A percentile compares a stretch with the other conserved stretches of the same genome.
phyloP scores from a whole-genome alignment of 495 filamentous ascomycete species.

The Darksidea phi region DNA sequence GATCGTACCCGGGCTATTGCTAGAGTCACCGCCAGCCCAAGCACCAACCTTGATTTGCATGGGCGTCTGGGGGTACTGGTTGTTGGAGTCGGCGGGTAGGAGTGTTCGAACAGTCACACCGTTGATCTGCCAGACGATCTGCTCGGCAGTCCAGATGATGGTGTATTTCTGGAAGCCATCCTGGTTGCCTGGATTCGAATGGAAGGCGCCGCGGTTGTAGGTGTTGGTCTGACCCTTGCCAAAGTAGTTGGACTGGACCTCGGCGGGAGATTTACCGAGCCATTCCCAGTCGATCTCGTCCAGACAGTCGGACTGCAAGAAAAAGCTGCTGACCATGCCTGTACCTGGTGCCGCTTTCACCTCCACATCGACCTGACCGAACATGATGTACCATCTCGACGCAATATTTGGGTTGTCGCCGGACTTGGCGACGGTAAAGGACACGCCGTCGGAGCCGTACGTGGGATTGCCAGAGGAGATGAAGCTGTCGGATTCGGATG shows the following conservation, averaged over 20 bases:
- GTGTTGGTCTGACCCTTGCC: constrained; percentile 76
- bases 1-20: constrained; percentile 73
- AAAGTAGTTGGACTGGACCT: constrained; percentile 91
- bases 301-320: constrained; percentile 83
- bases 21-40: constrained; percentile 81
- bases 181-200: constrained; percentile 59
- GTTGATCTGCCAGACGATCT: constrained; percentile 81
- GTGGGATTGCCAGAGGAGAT: constrained; percentile 62
- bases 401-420: constrained; percentile 83
- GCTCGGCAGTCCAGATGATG: constrained; percentile 78
- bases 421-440: constrained; percentile 77
- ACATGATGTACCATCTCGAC: constrained; percentile 75
- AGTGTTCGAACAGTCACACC: constrained; percentile 68
- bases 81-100: constrained; percentile 56
- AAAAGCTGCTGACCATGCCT: constrained; percentile 79
- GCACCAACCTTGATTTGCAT: constrained; percentile 82
- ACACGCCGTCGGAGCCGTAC: constrained; percentile 73
- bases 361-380: constrained; percentile 58
- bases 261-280: constrained; percentile 61
- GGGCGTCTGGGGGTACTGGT: constrained; percentile 86
- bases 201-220: constrained; percentile 69
- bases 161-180: constrained; percentile 79
- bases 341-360: constrained; percentile 62
- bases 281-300: constrained; percentile 96
- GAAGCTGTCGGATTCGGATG: constrained; percentile 65